Evolutionary conservation across 1,139 yeast genomes (phyloP), one percentile per base, ranked within the genome.

Genomic region (Debaryomycetaceae sp.): DNA sequence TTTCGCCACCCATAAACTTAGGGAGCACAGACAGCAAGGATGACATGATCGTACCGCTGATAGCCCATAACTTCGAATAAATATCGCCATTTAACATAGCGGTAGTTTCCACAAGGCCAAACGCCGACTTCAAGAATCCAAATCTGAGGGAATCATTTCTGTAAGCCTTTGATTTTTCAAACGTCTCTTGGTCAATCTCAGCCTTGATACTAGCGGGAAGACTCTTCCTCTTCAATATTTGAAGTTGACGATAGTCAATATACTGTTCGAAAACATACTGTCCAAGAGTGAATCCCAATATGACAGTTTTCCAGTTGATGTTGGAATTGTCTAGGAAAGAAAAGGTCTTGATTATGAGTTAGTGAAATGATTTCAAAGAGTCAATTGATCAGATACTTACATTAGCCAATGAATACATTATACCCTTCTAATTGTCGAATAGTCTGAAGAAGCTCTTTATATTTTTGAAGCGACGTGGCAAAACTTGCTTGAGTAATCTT

Each of bases 81-180:
- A 83, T 47, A 57, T 89, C 87, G 55, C 60, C 81, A 49, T 83
- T 73, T 56, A 87, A 71, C 46, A 82, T 67, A 6, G 75, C 74
- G 42, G 84, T 57, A 58, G 84, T 86, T 58, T 84, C 80, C 13
- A 76, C 54, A 42, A 85, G 69, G 6, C 76, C 68, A 57, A 76
- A 76, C 13, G 79, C 53, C 38, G 81, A 78, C 24, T 80, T 64
- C 45, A 87, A 64, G 45, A 87, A 72, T 1, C 85, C 77, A 60
- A 89, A 90, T 56, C 75, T 72, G 43, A 90, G 78, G 63, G 90
- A 91, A n/a, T 96, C 87, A 38, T 87, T 70, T 5, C 95, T 81
- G 61, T 93, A 93, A 34, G 76, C 80, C 59, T 87, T 91, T 3
- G 96, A 81, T 61, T 89, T 87, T 43, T 75, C 75, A 55, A 87